These are phyloP conservation scores for Phanerochaete carnosa DNA, from an alignment of 768 basidiomycete genomes.

Conservation along the genomic window DNA sequence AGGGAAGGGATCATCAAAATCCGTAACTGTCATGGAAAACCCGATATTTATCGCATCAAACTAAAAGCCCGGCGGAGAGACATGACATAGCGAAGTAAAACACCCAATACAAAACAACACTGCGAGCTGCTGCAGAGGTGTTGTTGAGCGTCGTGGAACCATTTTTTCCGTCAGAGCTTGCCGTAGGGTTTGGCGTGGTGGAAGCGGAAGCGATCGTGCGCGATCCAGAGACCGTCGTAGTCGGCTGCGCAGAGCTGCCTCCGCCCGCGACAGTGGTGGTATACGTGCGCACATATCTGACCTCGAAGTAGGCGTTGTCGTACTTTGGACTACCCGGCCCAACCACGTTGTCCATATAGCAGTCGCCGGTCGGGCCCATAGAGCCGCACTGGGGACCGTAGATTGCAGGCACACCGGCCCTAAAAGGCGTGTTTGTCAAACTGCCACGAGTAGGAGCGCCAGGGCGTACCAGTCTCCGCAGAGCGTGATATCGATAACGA, in stretches of 20 bases:
- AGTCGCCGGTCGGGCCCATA: slow-evolving; percentile 34
- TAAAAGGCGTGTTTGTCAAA: slow-evolving; percentile 43
- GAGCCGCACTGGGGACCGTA: slow-evolving; percentile 39
- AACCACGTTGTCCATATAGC: slow-evolving; percentile 54
- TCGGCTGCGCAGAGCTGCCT: slow-evolving; percentile 11
- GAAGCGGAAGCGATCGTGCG: background rate
- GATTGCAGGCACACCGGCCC: slow-evolving; percentile 46
- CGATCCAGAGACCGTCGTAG: background rate
- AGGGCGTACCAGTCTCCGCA: slow-evolving; percentile 45
- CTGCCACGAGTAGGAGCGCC: slow-evolving; percentile 29
- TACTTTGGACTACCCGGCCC: slow-evolving; percentile 53
- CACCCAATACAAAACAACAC: background rate
- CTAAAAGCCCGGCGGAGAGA: background rate
- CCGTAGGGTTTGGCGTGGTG: background rate
- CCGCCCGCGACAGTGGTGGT: slow-evolving; percentile 27
- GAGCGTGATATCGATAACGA: slow-evolving; percentile 53
- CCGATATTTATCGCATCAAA: background rate
- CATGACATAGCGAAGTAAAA: background rate
- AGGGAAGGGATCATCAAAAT: background rate
- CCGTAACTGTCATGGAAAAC: background rate
- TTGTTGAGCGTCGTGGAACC: background rate
- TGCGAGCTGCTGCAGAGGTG: background rate
- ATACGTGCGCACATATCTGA: slow-evolving; percentile 63
- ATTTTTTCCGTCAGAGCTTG: too few relatives aligned
- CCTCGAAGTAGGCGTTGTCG: slow-evolving; percentile 63